Evolutionary conservation across 2,329 filamentous ascomycete species (phyloP), one percentile per base, ranked within the genome.

Genomic region (Venturia nashicola): DNA sequence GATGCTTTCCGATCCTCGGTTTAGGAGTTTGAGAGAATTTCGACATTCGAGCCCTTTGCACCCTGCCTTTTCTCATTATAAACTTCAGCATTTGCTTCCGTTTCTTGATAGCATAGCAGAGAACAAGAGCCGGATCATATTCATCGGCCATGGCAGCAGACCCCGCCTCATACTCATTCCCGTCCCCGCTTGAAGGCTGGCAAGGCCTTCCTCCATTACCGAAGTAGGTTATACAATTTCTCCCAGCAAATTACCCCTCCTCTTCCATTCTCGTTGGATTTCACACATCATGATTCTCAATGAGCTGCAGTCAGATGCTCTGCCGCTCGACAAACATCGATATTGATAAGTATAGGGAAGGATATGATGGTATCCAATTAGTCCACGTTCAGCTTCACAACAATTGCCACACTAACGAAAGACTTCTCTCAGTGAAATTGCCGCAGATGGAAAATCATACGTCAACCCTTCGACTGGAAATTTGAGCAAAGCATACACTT

Each of bases 381-480:
- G 18, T n/a, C 8, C 6, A 9, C 3, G 20, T 11, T 16, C n/a
- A 9, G 11, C 8, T 20, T 46, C 5, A 16, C 11, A 42, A 8
- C 44, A 8, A 20, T 11, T n/a, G 23, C 9, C 9, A 27, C 20
- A 7, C 8, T 51, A 51, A 27, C 20, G 3, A 8, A 20, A 51
- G 7, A 16, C 5, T 11, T 20, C 9, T 59, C 62, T 32, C 55
- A 83, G 80, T 42, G 85, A 89, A 68, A 81, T 76, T 67, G 80
- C 80, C 59, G 83, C 82, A 44, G 89, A 96, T 72, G 89, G 89
- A 59, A 96, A 95, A 76, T 91, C 88, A 61, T 83, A 84, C 68
- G 78, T 83, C 62, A 95, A 95, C 69, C 84, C 84, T 0, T 78
- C 83, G 40, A 78, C 83, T 0, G 82, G 81, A 0, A 74, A 79